phyloP scores from a whole-genome alignment of 805 yeast genomes.

The Candida nonsorbophila region DNA sequence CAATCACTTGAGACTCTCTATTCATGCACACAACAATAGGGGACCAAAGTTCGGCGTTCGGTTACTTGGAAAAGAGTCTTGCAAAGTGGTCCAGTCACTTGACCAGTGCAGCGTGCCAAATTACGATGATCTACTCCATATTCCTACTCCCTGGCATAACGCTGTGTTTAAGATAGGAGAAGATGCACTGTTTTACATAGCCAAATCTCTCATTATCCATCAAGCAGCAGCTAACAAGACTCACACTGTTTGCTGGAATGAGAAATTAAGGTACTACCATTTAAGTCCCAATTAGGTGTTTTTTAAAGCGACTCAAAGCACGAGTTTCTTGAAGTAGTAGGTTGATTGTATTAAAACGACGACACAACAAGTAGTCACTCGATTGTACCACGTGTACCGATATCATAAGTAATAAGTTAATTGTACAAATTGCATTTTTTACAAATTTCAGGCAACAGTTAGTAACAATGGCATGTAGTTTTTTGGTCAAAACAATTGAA shows the following conservation, averaged over 20 bases:
- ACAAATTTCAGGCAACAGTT: too few species aligned
- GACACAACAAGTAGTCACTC: too few species aligned
- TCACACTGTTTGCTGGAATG: constrained; percentile 18
- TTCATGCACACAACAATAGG: constrained; percentile 54
- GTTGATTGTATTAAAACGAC: too few species aligned
- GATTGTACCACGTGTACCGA: too few species aligned
- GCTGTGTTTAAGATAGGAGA: constrained; percentile 41
- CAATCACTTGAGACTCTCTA: constrained; percentile 53
- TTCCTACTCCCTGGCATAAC: constrained; percentile 68
- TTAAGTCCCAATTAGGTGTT: too few species aligned
- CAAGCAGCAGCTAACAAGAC: constrained; percentile 12
- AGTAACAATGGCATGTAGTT: too few species aligned
- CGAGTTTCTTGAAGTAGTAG: too few species aligned
- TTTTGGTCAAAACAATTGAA: too few species aligned
- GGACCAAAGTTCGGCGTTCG: constrained; percentile 60
- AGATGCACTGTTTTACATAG: constrained; percentile 21
- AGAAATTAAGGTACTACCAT: constrained; percentile 8
- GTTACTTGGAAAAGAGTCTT: constrained; percentile 38
- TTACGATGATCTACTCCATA: constrained; percentile 51
- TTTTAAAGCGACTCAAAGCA: too few species aligned
- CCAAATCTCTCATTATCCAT: constrained; percentile 15
- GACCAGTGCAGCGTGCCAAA: constrained; percentile 34
- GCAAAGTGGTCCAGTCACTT: constrained; percentile 43
- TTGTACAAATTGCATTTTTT: too few species aligned
- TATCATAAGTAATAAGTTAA: too few species aligned